These are phyloP conservation scores for Penicillium tannophilum DNA, from an alignment of 495 filamentous ascomycete species.

Conservation along the genomic window DNA sequence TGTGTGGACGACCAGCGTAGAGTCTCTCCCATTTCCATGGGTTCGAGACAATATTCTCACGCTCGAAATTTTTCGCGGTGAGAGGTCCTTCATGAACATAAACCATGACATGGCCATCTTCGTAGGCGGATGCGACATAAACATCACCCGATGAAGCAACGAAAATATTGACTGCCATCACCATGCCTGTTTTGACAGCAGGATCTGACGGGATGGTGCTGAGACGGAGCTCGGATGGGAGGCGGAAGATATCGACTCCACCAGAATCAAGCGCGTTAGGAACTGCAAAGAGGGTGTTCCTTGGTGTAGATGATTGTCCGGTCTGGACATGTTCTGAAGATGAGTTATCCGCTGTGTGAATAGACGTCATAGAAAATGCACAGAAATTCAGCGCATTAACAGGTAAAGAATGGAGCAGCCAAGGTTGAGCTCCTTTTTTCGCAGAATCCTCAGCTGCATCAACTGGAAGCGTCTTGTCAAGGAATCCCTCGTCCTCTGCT, in stretches of 20 bases:
- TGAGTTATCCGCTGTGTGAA: conserved; percentile 10
- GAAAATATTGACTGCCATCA: conserved; percentile 78
- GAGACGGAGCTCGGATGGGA: conserved; percentile 71
- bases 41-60: conserved; percentile 8
- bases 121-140: conserved; percentile 75
- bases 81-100: conserved; percentile 40
- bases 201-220: conserved; percentile 63
- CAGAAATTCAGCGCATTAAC: conserved; percentile 98
- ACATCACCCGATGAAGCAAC: conserved; percentile 32
- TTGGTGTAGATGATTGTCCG: conserved; percentile 1
- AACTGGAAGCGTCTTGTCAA: conserved; percentile 74
- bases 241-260: conserved; percentile 81
- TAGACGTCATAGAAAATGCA: conserved; percentile 65
- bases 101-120: conserved; percentile 76
- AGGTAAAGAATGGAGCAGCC: conserved; percentile 78
- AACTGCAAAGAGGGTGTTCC: conserved; percentile 65
- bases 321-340: background rate
- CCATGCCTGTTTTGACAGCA: conserved; percentile 75
- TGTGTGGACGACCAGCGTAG: conserved; percentile 70
- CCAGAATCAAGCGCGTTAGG: conserved; percentile 78
- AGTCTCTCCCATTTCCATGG: conserved; percentile 59
- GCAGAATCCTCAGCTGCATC: conserved; percentile 36
- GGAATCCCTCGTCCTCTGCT: conserved; percentile 51
- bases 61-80: conserved; percentile 13
- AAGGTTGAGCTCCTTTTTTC: conserved; percentile 60